Evolutionary conservation across 768 basidiomycete species (phyloP).

Genomic region (Tremella mesenterica): DNA sequence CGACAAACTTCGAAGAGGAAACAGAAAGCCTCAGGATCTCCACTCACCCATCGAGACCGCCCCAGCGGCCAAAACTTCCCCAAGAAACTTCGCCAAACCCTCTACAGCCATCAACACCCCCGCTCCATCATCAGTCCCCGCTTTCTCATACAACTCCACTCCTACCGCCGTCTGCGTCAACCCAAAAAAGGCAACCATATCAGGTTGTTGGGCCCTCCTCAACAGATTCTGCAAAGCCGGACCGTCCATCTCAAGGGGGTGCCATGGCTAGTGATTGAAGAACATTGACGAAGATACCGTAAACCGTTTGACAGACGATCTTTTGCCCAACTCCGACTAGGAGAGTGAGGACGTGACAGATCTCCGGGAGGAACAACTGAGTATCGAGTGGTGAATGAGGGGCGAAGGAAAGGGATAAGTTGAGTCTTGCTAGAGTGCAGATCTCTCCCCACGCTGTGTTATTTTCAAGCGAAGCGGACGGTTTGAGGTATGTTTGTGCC

Average conservation of each 20-base stretch:
- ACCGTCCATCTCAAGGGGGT: constrained; percentile 39
- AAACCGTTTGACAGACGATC: constrained; percentile 67
- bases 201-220: constrained; percentile 54
- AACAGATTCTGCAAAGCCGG: constrained; percentile 54
- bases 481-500: constrained; percentile 60
- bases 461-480: constrained; percentile 58
- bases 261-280: constrained; percentile 62
- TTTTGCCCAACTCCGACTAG: constrained; percentile 65
- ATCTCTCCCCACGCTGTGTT: constrained; percentile 45
- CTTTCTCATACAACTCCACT: constrained; percentile 50
- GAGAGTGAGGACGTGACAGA: constrained; percentile 70
- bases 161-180: constrained; percentile 56
- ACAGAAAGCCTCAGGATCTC: too few species aligned
- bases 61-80: constrained; percentile 57
- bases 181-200: constrained; percentile 64
- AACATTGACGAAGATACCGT: constrained; percentile 71
- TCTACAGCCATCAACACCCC: constrained; percentile 58
- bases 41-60: constrained; percentile 63
- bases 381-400: constrained; percentile 57
- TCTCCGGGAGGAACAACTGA: constrained; percentile 74
- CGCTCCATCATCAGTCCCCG: constrained; percentile 48
- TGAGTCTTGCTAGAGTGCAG: constrained; percentile 67
- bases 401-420: constrained; percentile 62
- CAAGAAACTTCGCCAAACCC: constrained; percentile 56
- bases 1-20: not conserved